Evolutionary conservation across 1,284 basidiomycete species (phyloP).

Genomic region (Malassezia vespertilionis): DNA sequence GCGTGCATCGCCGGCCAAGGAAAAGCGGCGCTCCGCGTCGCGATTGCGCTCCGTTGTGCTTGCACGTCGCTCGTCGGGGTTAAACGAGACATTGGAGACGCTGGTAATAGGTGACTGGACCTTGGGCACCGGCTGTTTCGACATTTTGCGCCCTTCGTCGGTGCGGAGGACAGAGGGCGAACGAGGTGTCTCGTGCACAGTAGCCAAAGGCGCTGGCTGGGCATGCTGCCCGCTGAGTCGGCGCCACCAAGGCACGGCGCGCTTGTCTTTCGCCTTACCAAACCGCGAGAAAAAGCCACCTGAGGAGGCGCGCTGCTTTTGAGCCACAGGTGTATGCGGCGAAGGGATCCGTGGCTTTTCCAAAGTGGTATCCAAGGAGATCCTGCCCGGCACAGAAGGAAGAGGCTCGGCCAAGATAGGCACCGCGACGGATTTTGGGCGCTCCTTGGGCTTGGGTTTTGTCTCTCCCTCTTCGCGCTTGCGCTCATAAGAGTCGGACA

Average conservation of each 20-base stretch:
- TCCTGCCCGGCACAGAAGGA: not conserved
- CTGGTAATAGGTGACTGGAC: no score
- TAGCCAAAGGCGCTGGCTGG: not conserved
- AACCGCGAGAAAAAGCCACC: no score
- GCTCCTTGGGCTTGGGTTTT: no score
- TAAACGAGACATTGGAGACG: not conserved
- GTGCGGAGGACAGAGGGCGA: no score
- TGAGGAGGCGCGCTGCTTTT: not conserved
- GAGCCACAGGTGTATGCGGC: not conserved
- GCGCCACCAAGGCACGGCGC: conserved; percentile 11
- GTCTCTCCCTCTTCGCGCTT: no score
- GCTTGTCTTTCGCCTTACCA: not conserved
- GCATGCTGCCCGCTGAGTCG: conserved; percentile 5
- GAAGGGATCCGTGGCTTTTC: not conserved
- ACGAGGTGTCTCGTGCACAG: not conserved
- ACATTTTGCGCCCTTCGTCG: not conserved
- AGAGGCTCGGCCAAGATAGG: not conserved
- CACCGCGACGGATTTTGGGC: not conserved
- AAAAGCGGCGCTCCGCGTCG: conserved; percentile 3
- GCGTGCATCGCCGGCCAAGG: conserved; percentile 3
- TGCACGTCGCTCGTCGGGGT: not conserved
- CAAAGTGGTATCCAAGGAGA: conserved; percentile 11
- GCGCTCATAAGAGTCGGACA: no score
- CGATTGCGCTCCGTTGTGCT: not conserved
- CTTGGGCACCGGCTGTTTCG: not conserved